Evolutionary conservation across 106 monocot species (phyloP), one percentile per base, ranked within the genome.

Genomic region (Dendrobium officinale): DNA sequence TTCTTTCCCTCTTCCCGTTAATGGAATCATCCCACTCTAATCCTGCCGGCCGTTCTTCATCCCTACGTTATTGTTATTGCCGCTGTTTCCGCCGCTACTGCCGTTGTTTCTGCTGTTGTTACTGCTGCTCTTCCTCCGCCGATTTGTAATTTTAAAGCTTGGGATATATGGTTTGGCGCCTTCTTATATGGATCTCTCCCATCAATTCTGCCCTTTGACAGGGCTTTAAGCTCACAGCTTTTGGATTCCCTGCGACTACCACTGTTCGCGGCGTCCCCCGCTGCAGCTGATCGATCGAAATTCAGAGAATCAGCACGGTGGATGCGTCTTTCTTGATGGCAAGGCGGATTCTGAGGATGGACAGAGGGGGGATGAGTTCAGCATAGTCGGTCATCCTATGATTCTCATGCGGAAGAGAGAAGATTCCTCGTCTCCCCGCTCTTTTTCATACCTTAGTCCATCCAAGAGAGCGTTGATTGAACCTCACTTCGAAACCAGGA

Each of bases 381-480:
- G 90, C 66, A 78, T 90, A 20, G 54, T 90, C 3, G 85, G 90
- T 5, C 83, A 85, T 70, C 68, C 85, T 42, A 85, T 85, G 81
- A 83, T 81, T 44, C 59, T 83, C 70, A 82, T 86, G 72, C 55
- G 79, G 64, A 73, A 51, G 27, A 22, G 79, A 18, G 80, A 54
- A 15, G 81, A 79, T 56, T 85, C 83, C 42, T 84, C 80, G 1
- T 91, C 88, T 17, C 85, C 72, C 15, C 80, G 61, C 10, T 87
- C 91, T 9, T 84, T 90, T 19, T 84, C 84, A 10, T 70, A 3
- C 27, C 11, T 72, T 40, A 5, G 3, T 47, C 67, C 83, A 6
- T 72, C 85, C 6, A 72, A 72, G 51, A 13, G 8, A 51, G 51
- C 51, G 51, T 0, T 2, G 13, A 51, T 51, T 0, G 51, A 51